A percentile compares a stretch with the other conserved stretches of the same genome.
These are phyloP conservation scores for Neofusicoccum cordaticola DNA, from an alignment of 2,329 filamentous ascomycete species.

Conservation along the genomic window DNA sequence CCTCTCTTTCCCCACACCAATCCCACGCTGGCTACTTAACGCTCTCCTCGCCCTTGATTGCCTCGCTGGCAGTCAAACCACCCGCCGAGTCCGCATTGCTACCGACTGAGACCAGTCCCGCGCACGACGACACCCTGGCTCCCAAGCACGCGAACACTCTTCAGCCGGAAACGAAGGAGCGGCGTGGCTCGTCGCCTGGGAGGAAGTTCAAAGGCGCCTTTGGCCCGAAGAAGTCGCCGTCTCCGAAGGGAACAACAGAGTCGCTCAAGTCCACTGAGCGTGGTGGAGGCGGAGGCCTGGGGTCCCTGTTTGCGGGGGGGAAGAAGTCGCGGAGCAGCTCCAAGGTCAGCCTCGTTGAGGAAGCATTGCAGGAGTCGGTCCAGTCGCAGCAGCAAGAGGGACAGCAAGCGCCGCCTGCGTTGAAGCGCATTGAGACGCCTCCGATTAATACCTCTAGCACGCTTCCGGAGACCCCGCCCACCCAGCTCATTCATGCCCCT, in stretches of 20 bases:
- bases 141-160: conserved; percentile 33
- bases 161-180: conserved; percentile 31
- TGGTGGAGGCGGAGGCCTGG: conserved; percentile 43
- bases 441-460: conserved; percentile 36
- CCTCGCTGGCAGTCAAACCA: conserved; percentile 41
- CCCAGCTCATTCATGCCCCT: conserved; percentile 40
- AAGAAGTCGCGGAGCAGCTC: conserved; percentile 24
- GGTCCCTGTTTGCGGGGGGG: conserved; percentile 41
- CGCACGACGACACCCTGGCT: conserved; percentile 26
- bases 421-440: conserved; percentile 22
- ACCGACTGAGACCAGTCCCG: conserved; percentile 30
- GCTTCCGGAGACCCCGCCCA: conserved; percentile 43
- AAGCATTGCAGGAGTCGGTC: conserved; percentile 16
- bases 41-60: conserved; percentile 47
- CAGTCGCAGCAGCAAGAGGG: conserved; percentile 3
- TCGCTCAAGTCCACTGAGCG: conserved; percentile 41
- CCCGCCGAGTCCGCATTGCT: conserved; percentile 28
- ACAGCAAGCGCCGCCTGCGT: conserved; percentile 5
- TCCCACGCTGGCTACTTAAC: conserved; percentile 51
- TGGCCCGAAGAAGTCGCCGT: conserved; percentile 36
- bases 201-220: conserved; percentile 73
- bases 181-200: conserved; percentile 66
- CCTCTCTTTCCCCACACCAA: conserved; percentile 45
- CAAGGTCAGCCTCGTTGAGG: conserved; percentile 18
- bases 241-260: conserved; percentile 31